Percentiles rank a stretch among this genome's conserved stretches.
Conservation (phyloP, 2,329 filamentous ascomycete genomes). For the Sporothrix sp. region DNA sequence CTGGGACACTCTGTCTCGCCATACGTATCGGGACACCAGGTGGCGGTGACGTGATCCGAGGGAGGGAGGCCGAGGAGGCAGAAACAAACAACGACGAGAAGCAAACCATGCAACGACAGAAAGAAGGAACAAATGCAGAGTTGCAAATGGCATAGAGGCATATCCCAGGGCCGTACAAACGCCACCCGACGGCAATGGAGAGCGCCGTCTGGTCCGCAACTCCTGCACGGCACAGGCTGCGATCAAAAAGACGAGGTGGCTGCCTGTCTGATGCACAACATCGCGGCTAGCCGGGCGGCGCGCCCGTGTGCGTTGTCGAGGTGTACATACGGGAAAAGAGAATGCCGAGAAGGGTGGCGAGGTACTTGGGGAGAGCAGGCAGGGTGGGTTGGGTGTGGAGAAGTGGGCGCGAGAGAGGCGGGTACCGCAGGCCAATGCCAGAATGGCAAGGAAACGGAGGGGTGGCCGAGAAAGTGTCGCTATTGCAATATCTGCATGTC, state of each 20-base stretch:
- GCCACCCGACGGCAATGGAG: neutral
- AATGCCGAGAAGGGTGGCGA: neutral
- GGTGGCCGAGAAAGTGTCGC: neutral
- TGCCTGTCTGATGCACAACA: slow-evolving; percentile 8
- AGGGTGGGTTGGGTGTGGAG: neutral
- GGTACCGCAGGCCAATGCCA: neutral
- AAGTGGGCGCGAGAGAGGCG: neutral
- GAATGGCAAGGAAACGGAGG: neutral
- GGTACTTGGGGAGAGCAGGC: too few relatives aligned
- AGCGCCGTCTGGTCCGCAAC: neutral
- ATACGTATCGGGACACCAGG: too few relatives aligned
- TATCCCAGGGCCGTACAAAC: neutral
- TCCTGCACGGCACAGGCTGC: neutral
- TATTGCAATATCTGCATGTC: neutral
- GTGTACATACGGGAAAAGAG: too few relatives aligned
- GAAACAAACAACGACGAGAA: too few relatives aligned
- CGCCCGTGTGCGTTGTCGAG: neutral
- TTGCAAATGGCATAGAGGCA: too few relatives aligned
- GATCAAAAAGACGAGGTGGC: neutral
- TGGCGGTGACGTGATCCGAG: too few relatives aligned
- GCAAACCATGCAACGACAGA: too few relatives aligned
- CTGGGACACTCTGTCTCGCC: too few relatives aligned
- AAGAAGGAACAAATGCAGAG: too few relatives aligned
- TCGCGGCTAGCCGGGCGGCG: slow-evolving; percentile 7
- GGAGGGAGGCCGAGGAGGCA: too few relatives aligned